Evolutionary conservation across 1,139 yeast genomes (phyloP).

Genomic region (Sugiyamaella pinicola): DNA sequence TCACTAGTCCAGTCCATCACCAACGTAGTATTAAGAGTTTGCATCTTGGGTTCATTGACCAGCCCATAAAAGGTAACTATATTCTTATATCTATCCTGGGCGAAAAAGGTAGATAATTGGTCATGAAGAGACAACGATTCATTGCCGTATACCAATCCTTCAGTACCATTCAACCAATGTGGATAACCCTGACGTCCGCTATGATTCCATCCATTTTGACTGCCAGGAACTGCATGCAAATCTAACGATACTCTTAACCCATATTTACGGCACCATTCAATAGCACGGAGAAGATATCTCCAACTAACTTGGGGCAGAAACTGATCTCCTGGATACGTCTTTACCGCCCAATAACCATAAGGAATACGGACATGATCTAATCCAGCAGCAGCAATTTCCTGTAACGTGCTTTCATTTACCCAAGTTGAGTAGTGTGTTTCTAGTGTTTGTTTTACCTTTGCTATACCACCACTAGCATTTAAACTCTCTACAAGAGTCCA

Average conservation of each 20-base stretch:
- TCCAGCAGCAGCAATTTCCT: conserved; percentile 64
- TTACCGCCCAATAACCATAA: conserved; percentile 90
- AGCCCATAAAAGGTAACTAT: conserved; percentile 78
- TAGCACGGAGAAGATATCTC: conserved; percentile 67
- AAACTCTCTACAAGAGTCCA: conserved; percentile 50
- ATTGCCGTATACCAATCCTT: conserved; percentile 38
- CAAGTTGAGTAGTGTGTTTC: conserved; percentile 73
- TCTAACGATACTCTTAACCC: conserved; percentile 80
- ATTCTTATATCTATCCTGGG: conserved; percentile 61
- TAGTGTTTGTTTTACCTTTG: conserved; percentile 43
- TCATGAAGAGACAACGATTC: conserved; percentile 46
- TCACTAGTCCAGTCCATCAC: conserved; percentile 41
- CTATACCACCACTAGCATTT: conserved; percentile 51
- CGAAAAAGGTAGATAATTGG: conserved; percentile 60
- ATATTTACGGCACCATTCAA: conserved; percentile 68
- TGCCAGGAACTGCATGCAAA: conserved; percentile 89
- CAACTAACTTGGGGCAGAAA: conserved; percentile 75
- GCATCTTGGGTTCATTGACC: conserved; percentile 54
- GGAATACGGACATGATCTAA: conserved; percentile 86
- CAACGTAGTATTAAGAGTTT: conserved; percentile 31
- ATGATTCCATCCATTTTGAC: conserved; percentile 92
- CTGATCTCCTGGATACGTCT: conserved; percentile 63
- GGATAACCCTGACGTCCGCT: conserved; percentile 73
- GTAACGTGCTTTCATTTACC: conserved; percentile 71
- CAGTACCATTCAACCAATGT: conserved; percentile 57